Conservation (phyloP, 768 basidiomycete species). For the Phlegmacium glaucopus region DNA sequence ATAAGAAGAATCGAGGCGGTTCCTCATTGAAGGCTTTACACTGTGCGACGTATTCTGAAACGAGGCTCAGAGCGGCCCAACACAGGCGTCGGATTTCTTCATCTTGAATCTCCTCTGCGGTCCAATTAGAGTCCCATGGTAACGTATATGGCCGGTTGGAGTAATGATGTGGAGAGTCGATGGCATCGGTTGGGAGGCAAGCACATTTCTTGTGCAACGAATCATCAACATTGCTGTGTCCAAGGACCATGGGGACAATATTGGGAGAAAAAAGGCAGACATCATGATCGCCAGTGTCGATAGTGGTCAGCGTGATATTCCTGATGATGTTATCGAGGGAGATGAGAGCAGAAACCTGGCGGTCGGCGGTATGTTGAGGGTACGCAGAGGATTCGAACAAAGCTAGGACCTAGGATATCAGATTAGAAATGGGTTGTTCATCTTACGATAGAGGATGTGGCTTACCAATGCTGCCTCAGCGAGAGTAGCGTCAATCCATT, state of each 20-base stretch:
- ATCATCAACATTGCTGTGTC: slow-evolving; percentile 20
- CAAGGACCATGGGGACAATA: slow-evolving; percentile 46
- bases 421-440: not conserved
- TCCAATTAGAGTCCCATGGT: slow-evolving; percentile 64
- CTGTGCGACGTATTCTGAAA: slow-evolving; percentile 65
- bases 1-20: slow-evolving; percentile 53
- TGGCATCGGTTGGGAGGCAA: slow-evolving; percentile 24
- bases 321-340: slow-evolving; percentile 65
- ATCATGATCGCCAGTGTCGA: slow-evolving; percentile 54
- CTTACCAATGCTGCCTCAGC: slow-evolving; percentile 60
- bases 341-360: slow-evolving; percentile 49
- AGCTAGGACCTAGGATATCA: slow-evolving; percentile 57
- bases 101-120: slow-evolving; percentile 47
- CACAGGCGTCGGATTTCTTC: slow-evolving; percentile 76
- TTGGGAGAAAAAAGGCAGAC: slow-evolving; percentile 49
- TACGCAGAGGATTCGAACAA: slow-evolving; percentile 77
- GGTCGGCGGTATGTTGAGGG: slow-evolving; percentile 55
- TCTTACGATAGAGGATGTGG: not conserved
- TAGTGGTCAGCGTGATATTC: slow-evolving; percentile 47
- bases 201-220: slow-evolving; percentile 10
- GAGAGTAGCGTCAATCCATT: slow-evolving; percentile 58
- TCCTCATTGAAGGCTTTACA: slow-evolving; percentile 63
- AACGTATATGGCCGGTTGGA: slow-evolving; percentile 47
- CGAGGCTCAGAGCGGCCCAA: slow-evolving; percentile 70
- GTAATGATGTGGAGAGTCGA: slow-evolving; percentile 29